These are phyloP conservation scores for Sanguinoderma infundibulare DNA, from an alignment of 1,284 basidiomycete genomes.

Conservation along the genomic window DNA sequence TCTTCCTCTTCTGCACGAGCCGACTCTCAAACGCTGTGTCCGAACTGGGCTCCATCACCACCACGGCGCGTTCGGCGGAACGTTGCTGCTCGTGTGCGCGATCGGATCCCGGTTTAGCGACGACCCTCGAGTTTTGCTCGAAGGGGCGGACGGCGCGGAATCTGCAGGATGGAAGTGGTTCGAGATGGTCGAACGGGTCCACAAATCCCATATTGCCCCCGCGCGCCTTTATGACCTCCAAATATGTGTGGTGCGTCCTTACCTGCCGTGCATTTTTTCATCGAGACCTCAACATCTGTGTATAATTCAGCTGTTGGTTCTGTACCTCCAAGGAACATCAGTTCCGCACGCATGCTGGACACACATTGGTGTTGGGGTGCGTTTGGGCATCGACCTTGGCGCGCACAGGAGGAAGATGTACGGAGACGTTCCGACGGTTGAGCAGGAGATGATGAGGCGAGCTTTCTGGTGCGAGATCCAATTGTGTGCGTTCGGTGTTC, in stretches of 20 bases:
- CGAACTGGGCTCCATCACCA: constrained; percentile 59
- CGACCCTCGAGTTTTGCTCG: constrained; percentile 64
- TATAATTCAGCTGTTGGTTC: constrained; percentile 33
- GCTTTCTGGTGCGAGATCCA: constrained; percentile 71
- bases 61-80: constrained; percentile 66
- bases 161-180: constrained; percentile 81
- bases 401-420: constrained; percentile 44
- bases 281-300: too few relatives aligned
- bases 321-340: constrained; percentile 48
- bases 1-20: constrained; percentile 76
- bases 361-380: constrained; percentile 54
- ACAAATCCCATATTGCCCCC: constrained; percentile 57
- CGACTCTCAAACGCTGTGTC: constrained; percentile 67
- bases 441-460: constrained; percentile 61
- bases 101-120: constrained; percentile 69
- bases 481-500: background rate
- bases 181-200: constrained; percentile 60
- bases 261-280: too few relatives aligned
- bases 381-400: constrained; percentile 49
- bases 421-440: constrained; percentile 26
- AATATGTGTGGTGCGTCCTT: constrained; percentile 44
- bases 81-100: constrained; percentile 77
- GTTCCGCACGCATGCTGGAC: constrained; percentile 56
- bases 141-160: constrained; percentile 45
- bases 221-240: constrained; percentile 74